A percentile compares a stretch with the other conserved stretches of the same genome.
These are phyloP conservation scores for barrel medic (Medicago truncatula) DNA, from an alignment of 306 rosid species.

Conservation along the genomic window DNA sequence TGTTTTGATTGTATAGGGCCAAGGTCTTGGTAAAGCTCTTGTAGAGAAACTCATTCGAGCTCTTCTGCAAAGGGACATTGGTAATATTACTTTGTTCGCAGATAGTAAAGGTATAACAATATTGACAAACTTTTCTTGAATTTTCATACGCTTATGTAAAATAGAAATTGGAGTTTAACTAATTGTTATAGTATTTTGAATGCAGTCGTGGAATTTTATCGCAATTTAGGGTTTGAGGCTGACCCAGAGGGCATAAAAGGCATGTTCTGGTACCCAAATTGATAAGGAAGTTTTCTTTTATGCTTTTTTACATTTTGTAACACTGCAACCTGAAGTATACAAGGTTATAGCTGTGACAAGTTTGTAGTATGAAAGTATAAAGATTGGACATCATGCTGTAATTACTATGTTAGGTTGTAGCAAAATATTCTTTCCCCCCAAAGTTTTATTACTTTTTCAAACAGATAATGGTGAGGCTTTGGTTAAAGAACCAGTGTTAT, in stretches of 20 bases:
- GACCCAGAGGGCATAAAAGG: constrained; percentile 99
- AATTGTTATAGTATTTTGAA: constrained; percentile 35
- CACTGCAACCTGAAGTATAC: constrained; percentile 35
- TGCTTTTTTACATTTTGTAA: constrained; percentile 9
- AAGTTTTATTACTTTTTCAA: constrained; percentile 28
- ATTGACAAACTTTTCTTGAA: constrained; percentile 11
- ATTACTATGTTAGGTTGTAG: constrained; percentile 36
- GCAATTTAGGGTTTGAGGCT: constrained; percentile 89
- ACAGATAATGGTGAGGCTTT: constrained; percentile 21
- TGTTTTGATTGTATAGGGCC: constrained; percentile 67
- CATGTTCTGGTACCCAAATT: constrained; percentile 78
- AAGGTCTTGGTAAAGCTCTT: constrained; percentile 95
- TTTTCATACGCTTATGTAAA: constrained; percentile 16
- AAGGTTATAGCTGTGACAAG: constrained; percentile 26
- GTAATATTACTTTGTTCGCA: constrained; percentile 91
- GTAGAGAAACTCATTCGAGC: constrained; percentile 86
- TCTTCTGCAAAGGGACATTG: constrained; percentile 90
- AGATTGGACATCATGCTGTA: constrained; percentile 37
- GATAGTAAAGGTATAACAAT: constrained; percentile 80
- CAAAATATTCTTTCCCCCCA: background rate
- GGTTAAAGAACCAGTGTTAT: constrained; percentile 13
- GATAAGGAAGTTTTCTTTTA: constrained; percentile 2
- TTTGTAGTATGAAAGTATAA: constrained; percentile 26
- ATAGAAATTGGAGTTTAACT: constrained; percentile 25
- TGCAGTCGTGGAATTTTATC: constrained; percentile 92